A percentile compares a stretch with the other conserved stretches of the same genome.
phyloP scores from a whole-genome alignment of 257 asterid genomes.

The Asclepias syriaca region DNA sequence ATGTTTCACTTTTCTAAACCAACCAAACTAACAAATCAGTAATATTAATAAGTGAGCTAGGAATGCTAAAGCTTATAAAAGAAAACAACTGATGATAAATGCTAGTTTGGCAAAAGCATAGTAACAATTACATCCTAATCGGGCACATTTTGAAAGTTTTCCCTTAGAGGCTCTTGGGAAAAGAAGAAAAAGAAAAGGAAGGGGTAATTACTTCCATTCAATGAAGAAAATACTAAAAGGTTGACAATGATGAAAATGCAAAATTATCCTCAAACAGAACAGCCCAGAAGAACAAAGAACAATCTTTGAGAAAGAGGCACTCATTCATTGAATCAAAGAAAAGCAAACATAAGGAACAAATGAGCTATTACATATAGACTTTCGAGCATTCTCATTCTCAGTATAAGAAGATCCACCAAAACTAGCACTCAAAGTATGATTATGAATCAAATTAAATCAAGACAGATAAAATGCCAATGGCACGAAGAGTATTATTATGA shows the following conservation, averaged over 20 bases:
- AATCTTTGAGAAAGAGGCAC: not conserved
- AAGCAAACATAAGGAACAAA: not conserved
- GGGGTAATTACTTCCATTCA: not conserved
- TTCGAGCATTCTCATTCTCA: not conserved
- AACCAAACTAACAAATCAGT: not conserved
- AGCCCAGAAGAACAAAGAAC: not conserved
- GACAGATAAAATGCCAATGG: not conserved
- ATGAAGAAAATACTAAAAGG: not conserved
- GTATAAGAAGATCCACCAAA: not conserved
- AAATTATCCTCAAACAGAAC: not conserved
- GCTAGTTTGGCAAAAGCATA: not conserved
- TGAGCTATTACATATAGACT: not conserved
- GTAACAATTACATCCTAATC: not conserved
- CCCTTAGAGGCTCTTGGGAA: not conserved
- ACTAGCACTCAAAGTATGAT: not conserved
- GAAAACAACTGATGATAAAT: not conserved
- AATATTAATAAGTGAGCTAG: not conserved
- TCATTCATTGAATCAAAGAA: not conserved
- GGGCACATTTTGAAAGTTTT: not conserved
- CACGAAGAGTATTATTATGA: not conserved
- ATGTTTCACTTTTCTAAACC: not conserved
- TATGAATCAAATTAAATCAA: not conserved
- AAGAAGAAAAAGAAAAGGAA: not conserved
- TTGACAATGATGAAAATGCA: not conserved
- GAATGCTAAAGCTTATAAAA: not conserved